A percentile compares a stretch with the other conserved stretches of the same genome.
Conservation (phyloP, 768 basidiomycete genomes). For the Boletales sp. region DNA sequence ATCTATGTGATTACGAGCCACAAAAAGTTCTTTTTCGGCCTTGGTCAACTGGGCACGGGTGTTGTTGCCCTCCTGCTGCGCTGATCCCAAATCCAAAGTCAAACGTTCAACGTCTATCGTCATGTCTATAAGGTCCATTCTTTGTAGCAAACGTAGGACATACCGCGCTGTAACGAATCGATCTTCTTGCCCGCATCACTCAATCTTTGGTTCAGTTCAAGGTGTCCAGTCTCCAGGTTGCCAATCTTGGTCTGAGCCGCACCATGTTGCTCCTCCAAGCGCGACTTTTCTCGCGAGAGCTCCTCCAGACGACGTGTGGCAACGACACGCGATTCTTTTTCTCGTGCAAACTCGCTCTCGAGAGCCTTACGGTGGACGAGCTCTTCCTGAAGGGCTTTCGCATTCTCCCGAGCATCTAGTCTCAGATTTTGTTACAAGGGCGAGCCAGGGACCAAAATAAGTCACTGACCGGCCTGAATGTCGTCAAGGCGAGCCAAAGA, state of each 20-base stretch:
- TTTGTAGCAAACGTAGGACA: slow-evolving; percentile 22
- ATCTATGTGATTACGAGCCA: slow-evolving; percentile 18
- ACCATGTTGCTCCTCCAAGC: slow-evolving; percentile 12
- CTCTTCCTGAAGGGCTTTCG: slow-evolving; percentile 17
- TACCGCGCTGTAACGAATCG: slow-evolving; percentile 20
- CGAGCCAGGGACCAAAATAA: neutral
- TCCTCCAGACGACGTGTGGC: slow-evolving; percentile 15
- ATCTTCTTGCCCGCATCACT: slow-evolving; percentile 4
- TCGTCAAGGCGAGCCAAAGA: slow-evolving; percentile 29
- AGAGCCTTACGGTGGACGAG: slow-evolving; percentile 17
- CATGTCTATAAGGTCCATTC: slow-evolving; percentile 20
- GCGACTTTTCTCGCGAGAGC: slow-evolving; percentile 23
- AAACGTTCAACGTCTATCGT: slow-evolving; percentile 18
- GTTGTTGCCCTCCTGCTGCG: slow-evolving; percentile 9
- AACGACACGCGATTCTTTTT: slow-evolving; percentile 4
- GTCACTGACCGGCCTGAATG: slow-evolving; percentile 28
- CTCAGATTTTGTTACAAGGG: neutral
- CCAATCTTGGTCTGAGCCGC: slow-evolving; percentile 15
- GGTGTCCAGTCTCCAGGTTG: slow-evolving; percentile 8
- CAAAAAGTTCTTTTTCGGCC: slow-evolving; percentile 21
- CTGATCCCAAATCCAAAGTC: slow-evolving; percentile 15
- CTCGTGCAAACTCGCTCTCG: slow-evolving; percentile 18
- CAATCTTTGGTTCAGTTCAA: slow-evolving; percentile 12
- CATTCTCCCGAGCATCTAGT: slow-evolving; percentile 16
- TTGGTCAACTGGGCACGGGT: slow-evolving; percentile 11